phyloP scores from a whole-genome alignment of 2,329 filamentous ascomycete species.

The Tolypocladium endophyticum region DNA sequence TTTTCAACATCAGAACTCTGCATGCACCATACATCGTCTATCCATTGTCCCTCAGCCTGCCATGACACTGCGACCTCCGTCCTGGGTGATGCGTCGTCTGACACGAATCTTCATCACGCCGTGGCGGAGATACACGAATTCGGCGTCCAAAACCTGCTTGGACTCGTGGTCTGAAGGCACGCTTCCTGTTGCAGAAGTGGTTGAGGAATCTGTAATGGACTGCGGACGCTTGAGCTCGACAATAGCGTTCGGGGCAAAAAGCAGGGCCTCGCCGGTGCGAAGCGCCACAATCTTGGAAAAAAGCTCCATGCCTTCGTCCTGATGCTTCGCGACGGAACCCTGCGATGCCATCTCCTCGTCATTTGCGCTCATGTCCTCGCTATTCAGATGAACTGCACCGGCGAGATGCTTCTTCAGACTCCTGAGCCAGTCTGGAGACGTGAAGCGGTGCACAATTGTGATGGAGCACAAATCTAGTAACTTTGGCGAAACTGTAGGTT shows the following conservation, averaged over 20 bases:
- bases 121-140: conserved; percentile 18
- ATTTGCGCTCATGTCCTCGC: background rate
- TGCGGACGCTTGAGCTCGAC: conserved; percentile 7
- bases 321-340: background rate
- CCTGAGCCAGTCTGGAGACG: conserved; percentile 51
- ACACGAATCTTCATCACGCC: conserved; percentile 29
- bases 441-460: conserved; percentile 65
- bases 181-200: background rate
- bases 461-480: conserved; percentile 62
- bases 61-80: conserved; percentile 36
- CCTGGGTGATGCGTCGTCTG: conserved; percentile 29
- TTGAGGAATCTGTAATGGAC: too few relatives aligned
- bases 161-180: background rate
- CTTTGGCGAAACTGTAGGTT: conserved; percentile 58
- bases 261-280: conserved; percentile 31
- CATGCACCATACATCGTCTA: background rate
- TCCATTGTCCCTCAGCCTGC: conserved; percentile 14
- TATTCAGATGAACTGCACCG: conserved; percentile 6
- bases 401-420: conserved; percentile 35
- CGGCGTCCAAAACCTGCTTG: background rate
- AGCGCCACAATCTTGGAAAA: conserved; percentile 32
- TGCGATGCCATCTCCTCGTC: background rate
- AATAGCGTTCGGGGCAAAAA: conserved; percentile 35
- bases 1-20: too few relatives aligned
- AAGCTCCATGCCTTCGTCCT: conserved; percentile 14